These are phyloP conservation scores for Cardamine resedifolia DNA, from an alignment of 345 rosid species.

Conservation along the genomic window DNA sequence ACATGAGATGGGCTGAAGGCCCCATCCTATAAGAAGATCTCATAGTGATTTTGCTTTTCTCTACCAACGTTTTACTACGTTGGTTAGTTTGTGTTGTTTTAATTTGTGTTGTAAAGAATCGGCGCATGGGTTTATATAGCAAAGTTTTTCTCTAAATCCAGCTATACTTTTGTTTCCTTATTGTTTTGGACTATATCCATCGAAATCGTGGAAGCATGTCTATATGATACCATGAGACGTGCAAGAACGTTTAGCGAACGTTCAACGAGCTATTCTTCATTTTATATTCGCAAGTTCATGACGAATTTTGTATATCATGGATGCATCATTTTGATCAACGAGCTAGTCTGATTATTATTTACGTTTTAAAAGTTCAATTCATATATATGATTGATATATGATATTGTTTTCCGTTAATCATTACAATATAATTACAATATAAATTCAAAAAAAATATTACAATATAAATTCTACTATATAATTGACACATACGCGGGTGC, in stretches of 20 bases:
- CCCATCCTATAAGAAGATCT: conserved; percentile 14
- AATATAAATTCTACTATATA: too few species aligned
- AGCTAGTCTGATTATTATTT: background rate
- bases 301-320: background rate
- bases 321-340: background rate
- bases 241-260: conserved; percentile 18
- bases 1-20: conserved; percentile 27
- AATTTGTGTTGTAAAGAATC: background rate
- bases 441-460: too few species aligned
- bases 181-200: background rate
- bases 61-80: background rate
- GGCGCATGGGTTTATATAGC: background rate
- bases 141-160: background rate
- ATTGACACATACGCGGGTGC: too few species aligned
- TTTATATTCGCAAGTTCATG: background rate
- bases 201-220: conserved; percentile 17
- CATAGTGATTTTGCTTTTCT: background rate
- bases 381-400: background rate
- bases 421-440: too few species aligned
- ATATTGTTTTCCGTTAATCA: background rate
- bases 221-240: background rate
- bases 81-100: conserved; percentile 16
- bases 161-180: background rate
- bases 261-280: conserved; percentile 8
- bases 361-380: background rate